These are phyloP conservation scores for Santalum album DNA, from an alignment of 164 flowering plant genomes.

Conservation along the genomic window DNA sequence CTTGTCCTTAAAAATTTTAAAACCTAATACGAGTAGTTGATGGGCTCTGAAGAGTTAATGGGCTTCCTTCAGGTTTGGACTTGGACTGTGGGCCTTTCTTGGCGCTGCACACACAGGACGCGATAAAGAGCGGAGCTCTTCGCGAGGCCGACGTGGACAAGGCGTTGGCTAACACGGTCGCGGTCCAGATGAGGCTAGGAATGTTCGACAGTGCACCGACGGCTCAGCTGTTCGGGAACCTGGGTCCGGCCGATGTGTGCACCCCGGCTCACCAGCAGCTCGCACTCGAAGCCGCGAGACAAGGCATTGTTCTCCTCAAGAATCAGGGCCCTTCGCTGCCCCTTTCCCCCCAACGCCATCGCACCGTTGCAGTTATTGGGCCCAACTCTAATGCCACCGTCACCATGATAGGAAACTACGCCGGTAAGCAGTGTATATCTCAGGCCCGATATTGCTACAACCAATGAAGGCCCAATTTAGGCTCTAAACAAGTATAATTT, in stretches of 20 bases:
- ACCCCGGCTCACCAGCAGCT: slow-evolving; percentile 53
- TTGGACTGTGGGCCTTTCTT: slow-evolving; percentile 92
- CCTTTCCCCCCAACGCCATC: slow-evolving; percentile 36
- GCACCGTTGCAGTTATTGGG: slow-evolving; percentile 71
- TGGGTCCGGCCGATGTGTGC: slow-evolving; percentile 66
- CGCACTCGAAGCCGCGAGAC: slow-evolving; percentile 84
- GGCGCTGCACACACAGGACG: slow-evolving; percentile 52
- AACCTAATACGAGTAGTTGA: too few relatives aligned
- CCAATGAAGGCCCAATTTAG: too few relatives aligned
- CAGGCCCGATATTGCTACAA: too few relatives aligned
- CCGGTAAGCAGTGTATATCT: slow-evolving; percentile 22
- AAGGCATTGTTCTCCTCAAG: slow-evolving; percentile 82
- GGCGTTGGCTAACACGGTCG: slow-evolving; percentile 56
- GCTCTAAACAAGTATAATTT: too few relatives aligned
- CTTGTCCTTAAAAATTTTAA: too few relatives aligned
- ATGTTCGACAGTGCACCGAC: slow-evolving; percentile 81
- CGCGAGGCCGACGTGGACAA: slow-evolving; percentile 41
- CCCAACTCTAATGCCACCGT: slow-evolving; percentile 68
- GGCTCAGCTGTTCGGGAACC: slow-evolving; percentile 44
- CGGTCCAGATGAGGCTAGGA: slow-evolving; percentile 88
- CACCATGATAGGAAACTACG: slow-evolving; percentile 88
- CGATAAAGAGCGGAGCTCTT: slow-evolving; percentile 41
- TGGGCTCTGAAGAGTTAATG: neutral
- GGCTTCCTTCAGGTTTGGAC: slow-evolving; percentile 55
- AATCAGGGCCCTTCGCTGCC: slow-evolving; percentile 56